Base-by-base conservation (phyloP, 148 eudicot species). In the Linanthus parryae region DNA sequence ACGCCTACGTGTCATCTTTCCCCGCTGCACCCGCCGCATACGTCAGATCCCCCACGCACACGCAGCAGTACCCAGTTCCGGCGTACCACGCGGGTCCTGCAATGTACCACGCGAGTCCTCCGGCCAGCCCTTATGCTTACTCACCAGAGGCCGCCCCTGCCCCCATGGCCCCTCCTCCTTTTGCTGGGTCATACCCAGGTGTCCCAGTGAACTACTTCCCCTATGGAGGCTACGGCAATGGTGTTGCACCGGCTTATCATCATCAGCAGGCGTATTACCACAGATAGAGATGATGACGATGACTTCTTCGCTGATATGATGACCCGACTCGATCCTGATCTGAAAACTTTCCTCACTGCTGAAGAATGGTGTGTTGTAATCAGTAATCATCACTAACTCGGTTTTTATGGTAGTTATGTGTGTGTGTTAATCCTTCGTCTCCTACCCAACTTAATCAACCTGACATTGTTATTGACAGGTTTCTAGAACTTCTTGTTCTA, bases 251-350 rank as follows among this genome's bases (percentile, higher is more conserved):
- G 16, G 76, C 83, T 55, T 87, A 84, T 67, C 82, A 75, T 43
- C n/a, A n/a, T n/a, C n/a, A n/a, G n/a, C 94, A 79, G 62, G 80
- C 86, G 66, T 92, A 84, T 80, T 92, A 88, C 85, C 78, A n/a
- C n/a, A n/a, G 82, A 71, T 74, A 60, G 75, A 64, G 55, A 33
- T 36, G 35, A 61, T 71, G 62, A 80, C 67, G 71, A 59, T 67
- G 80, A 79, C 74, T n/a, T n/a, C n/a, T n/a, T n/a, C n/a, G 64
- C 77, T 73, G 80, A 76, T 75, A 70, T 63, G 41, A 75, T 74
- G 73, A 76, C 80, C 45, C 48, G 44, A 56, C n/a, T n/a, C n/a
- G n/a, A 44, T 61, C 55, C 48, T n/a, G n/a, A n/a, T n/a, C n/a
- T n/a, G n/a, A n/a, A n/a, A n/a, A n/a, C n/a, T n/a, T n/a, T n/a